Percentiles rank a stretch among this genome's conserved stretches.
These are phyloP conservation scores for Ceratocystis diversiconidia DNA, from an alignment of 2,329 filamentous ascomycete species.

Conservation along the genomic window DNA sequence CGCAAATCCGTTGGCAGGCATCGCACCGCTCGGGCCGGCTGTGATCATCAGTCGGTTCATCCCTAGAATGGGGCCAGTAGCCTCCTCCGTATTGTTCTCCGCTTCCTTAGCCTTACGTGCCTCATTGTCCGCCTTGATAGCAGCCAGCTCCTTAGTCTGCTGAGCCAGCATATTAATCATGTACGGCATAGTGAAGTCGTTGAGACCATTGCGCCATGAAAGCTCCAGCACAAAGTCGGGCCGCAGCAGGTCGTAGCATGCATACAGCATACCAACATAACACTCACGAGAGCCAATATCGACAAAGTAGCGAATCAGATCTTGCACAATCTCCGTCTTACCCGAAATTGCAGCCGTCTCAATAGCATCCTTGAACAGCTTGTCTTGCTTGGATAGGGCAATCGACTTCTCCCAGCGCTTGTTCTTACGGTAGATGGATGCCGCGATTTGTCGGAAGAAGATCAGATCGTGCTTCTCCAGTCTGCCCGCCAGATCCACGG, in stretches of 20 bases:
- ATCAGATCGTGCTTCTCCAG: slow-evolving; percentile 96
- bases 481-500: slow-evolving; percentile 77
- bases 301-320: slow-evolving; percentile 92
- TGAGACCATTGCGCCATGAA: slow-evolving; percentile 88
- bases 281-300: slow-evolving; percentile 98
- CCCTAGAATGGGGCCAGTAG: slow-evolving; percentile 85
- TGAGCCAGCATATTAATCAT: slow-evolving; percentile 97
- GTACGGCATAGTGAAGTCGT: slow-evolving; percentile 98
- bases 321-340: slow-evolving; percentile 87
- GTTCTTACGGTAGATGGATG: slow-evolving; percentile 98
- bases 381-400: slow-evolving; percentile 93
- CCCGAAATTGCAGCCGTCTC: slow-evolving; percentile 88
- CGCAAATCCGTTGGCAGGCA: slow-evolving; percentile 72
- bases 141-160: slow-evolving; percentile 72
- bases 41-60: slow-evolving; percentile 88
- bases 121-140: slow-evolving; percentile 90
- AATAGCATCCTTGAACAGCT: slow-evolving; percentile 98
- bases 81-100: slow-evolving; percentile 68
- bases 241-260: slow-evolving; percentile 93
- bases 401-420: slow-evolving; percentile 99
- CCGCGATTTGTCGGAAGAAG: slow-evolving; percentile 97
- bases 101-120: slow-evolving; percentile 68
- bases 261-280: slow-evolving; percentile 99
- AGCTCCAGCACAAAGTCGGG: slow-evolving; percentile 88
- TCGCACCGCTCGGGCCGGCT: slow-evolving; percentile 54